Base-by-base conservation (phyloP, 495 filamentous ascomycete genomes). In the Peziza echinospora region DNA sequence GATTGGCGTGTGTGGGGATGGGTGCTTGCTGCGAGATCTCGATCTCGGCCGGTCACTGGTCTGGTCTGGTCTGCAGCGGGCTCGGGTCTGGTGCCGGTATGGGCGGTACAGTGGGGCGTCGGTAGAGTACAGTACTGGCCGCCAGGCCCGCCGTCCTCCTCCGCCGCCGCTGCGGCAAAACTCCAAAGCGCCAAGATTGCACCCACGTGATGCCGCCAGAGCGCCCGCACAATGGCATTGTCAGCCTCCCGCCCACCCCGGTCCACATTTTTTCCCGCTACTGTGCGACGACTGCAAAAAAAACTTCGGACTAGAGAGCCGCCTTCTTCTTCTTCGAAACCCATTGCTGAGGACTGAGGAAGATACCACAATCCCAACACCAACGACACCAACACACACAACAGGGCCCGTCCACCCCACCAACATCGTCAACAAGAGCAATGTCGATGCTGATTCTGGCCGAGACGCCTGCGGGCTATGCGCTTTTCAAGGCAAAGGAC, bases 381-480 rank as follows among this genome's bases (percentile, higher is more conserved):
- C 46, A 48, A 51, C 49, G 43, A 17, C 21, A 19, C 8, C 16
- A 46, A 23, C 44, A 16, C 26, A 41, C 21, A 17, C 30, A 37
- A 37, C 30, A 6, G 30, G 3, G 30, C 30, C 30, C 30, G 30
- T 17, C 3, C n/a, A n/a, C 16, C 5, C 41, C 41, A 3, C 4
- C 5, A 11, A n/a, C 16, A 21, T 23, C 16, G 37, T 19, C 28
- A 28, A 6, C 55, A 59, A 64, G n/a, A 23, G 21, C 47, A 55
- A 84, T 84, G 81, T 75, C 76, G 64, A 72, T 82, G 54, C 80
- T 84, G 62, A 78, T 83, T 63, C 73, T 91, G 48, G 79, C 80
- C 48, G 89, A 97, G 66, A 97, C 89, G 57, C 80, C 78, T 64
- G 91, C 87, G 53, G 89, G 91, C 53, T 94, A 93, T 71, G 91